These are phyloP conservation scores for Lablab purpureus DNA, from an alignment of 306 rosid species.

Conservation along the genomic window DNA sequence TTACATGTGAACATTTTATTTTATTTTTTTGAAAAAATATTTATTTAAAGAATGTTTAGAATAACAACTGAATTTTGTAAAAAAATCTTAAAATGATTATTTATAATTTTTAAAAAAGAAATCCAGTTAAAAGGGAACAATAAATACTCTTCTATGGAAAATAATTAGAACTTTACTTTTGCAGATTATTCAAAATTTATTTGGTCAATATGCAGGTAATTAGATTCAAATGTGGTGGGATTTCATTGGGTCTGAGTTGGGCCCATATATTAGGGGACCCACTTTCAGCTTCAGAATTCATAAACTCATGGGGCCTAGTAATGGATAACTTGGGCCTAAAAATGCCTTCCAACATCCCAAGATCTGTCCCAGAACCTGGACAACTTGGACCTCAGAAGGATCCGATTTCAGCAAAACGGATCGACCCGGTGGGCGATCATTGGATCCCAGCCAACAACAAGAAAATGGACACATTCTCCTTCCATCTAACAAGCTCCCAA, in stretches of 20 bases:
- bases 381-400: constrained; percentile 7
- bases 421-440: constrained; percentile 80
- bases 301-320: constrained; percentile 51
- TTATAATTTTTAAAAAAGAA: too few species aligned
- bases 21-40: too few species aligned
- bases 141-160: background rate
- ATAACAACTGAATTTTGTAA: too few species aligned
- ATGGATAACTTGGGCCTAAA: constrained; percentile 30
- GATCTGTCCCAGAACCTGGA: background rate
- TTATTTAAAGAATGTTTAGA: too few species aligned
- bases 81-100: too few species aligned
- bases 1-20: too few species aligned
- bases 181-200: background rate
- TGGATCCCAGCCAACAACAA: constrained; percentile 67
- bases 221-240: constrained; percentile 72
- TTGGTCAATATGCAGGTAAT: constrained; percentile 55
- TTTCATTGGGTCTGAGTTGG: constrained; percentile 86
- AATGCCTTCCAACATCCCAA: constrained; percentile 39
- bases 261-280: constrained; percentile 81
- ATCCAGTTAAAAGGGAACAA: too few species aligned
- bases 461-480: constrained; percentile 77
- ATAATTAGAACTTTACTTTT: background rate
- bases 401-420: constrained; percentile 56
- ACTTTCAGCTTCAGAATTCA: constrained; percentile 59
- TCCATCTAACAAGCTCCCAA: constrained; percentile 58